A percentile compares a stretch with the other conserved stretches of the same genome.
phyloP scores from a whole-genome alignment of 2,329 filamentous ascomycete genomes.

The Colletotrichum godetiae region DNA sequence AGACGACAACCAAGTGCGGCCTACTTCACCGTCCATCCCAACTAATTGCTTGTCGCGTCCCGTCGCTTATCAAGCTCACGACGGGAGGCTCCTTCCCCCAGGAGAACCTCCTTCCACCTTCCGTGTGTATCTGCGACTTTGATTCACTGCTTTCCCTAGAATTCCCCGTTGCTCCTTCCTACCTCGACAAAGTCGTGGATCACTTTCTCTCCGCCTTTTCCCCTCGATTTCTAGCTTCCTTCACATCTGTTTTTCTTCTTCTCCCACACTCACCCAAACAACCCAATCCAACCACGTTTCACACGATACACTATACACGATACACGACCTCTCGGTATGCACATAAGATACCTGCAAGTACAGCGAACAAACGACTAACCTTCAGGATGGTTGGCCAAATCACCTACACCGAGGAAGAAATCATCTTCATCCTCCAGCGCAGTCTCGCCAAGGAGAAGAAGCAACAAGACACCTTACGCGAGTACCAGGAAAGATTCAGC shows the following conservation, averaged over 20 bases:
- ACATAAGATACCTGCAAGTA: neutral
- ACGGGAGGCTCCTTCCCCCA: neutral
- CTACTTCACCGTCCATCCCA: neutral
- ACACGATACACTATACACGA: no score
- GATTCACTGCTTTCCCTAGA: neutral
- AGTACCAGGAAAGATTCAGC: conserved; percentile 44
- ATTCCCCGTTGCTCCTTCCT: neutral
- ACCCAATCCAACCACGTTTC: neutral
- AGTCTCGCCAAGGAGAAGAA: conserved; percentile 43
- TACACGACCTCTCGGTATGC: neutral
- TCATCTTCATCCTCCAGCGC: conserved; percentile 47
- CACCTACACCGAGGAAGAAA: conserved; percentile 48
- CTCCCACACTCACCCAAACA: neutral
- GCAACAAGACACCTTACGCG: conserved; percentile 39
- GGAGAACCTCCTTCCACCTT: neutral
- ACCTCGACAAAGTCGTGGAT: neutral
- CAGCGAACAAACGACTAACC: neutral
- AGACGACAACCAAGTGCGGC: neutral
- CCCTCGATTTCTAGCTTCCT: neutral
- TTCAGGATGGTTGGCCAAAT: conserved; percentile 47
- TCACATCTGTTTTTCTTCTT: neutral
- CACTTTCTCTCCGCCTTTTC: neutral
- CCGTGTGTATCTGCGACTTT: neutral
- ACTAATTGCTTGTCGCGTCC: neutral
- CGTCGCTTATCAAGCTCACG: no score